These are phyloP conservation scores for Trametes cinnabarina DNA, from an alignment of 768 basidiomycete species.

Conservation along the genomic window DNA sequence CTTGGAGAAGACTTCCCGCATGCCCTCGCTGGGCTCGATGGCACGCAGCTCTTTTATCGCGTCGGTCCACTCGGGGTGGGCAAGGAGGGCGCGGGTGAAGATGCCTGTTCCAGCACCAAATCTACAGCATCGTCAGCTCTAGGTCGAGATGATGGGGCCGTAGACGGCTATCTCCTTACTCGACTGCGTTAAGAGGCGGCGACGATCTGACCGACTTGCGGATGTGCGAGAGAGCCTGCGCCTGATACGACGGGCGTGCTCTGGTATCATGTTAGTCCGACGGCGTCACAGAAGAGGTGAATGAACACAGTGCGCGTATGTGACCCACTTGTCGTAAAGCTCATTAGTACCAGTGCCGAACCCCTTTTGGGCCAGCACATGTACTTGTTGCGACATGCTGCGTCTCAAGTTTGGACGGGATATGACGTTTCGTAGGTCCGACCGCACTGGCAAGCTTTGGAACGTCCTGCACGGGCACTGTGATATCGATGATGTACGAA, in stretches of 20 bases:
- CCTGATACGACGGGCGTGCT: constrained; percentile 81
- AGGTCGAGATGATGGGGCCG: not conserved
- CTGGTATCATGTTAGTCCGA: constrained; percentile 37
- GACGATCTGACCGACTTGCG: constrained; percentile 41
- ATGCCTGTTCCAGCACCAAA: constrained; percentile 86
- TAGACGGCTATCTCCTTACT: constrained; percentile 45
- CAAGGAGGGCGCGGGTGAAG: constrained; percentile 79
- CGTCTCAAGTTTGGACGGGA: not conserved
- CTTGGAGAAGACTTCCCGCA: constrained; percentile 70
- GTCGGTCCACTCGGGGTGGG: constrained; percentile 53
- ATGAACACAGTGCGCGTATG: too few species aligned
- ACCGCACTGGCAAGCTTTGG: not conserved
- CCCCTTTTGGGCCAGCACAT: constrained; percentile 65
- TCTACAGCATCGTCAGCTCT: constrained; percentile 37
- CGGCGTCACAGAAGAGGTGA: not conserved
- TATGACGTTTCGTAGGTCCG: not conserved
- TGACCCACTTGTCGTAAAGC: constrained; percentile 63
- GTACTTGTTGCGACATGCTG: constrained; percentile 41
- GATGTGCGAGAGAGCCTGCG: constrained; percentile 59
- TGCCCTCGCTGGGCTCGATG: constrained; percentile 84
- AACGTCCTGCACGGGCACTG: not conserved
- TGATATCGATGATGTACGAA: not conserved
- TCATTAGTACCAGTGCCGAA: constrained; percentile 84
- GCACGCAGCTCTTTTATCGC: constrained; percentile 57
- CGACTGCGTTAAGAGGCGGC: constrained; percentile 58